phyloP scores from a whole-genome alignment of 306 rosid species.

The Boehmeria nivea region DNA sequence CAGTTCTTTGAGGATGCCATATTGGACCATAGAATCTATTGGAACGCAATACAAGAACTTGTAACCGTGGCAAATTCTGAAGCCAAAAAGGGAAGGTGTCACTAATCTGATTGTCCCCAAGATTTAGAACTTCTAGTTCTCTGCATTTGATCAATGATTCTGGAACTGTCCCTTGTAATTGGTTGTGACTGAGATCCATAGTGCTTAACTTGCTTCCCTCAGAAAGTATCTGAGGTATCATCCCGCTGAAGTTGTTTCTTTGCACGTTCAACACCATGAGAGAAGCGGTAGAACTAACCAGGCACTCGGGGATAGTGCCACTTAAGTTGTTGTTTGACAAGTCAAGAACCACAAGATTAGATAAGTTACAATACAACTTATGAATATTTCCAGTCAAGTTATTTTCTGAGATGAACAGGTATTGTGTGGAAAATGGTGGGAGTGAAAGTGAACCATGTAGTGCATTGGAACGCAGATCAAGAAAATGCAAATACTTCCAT shows the following conservation, averaged over 20 bases:
- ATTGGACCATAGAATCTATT: conserved; percentile 3
- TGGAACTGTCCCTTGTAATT: background rate
- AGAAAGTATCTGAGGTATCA: background rate
- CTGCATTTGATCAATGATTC: conserved; percentile 1
- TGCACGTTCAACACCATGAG: background rate
- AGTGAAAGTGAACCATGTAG: background rate
- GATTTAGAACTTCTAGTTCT: conserved; percentile 4
- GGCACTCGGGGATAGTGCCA: background rate
- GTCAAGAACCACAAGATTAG: background rate
- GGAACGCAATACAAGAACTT: background rate
- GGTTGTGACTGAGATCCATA: conserved; percentile 5
- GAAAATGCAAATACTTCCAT: background rate
- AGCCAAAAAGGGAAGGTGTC: conserved; percentile 5
- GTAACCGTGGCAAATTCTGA: background rate
- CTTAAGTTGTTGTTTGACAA: background rate
- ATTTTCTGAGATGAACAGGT: background rate
- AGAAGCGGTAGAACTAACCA: background rate
- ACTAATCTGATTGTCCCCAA: conserved; percentile 1
- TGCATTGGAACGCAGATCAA: background rate
- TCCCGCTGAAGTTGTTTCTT: conserved; percentile 1
- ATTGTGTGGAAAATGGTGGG: background rate
- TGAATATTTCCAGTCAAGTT: conserved; percentile 1
- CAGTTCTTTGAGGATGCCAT: background rate
- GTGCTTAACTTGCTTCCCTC: background rate
- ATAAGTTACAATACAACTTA: background rate